Evolutionary conservation across 1,139 yeast genomes (phyloP).

Genomic region (Suhomyces bokatorum): DNA sequence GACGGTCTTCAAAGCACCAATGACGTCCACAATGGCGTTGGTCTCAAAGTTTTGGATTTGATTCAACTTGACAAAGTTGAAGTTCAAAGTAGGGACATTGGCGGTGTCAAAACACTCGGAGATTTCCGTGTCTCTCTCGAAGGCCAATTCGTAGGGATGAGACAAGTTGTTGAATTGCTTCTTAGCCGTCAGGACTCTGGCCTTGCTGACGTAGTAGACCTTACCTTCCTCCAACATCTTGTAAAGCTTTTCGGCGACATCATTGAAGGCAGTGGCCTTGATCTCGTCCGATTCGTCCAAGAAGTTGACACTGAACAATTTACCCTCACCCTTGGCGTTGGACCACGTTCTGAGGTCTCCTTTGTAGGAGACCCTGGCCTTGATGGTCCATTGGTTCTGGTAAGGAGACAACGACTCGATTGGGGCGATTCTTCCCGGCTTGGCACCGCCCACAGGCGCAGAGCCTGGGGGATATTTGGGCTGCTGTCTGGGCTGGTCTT

Average conservation of each 20-base stretch:
- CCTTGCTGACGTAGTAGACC: conserved; percentile 81
- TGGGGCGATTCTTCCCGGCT: conserved; percentile 50
- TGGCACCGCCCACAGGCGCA: conserved; percentile 14
- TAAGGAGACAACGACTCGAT: conserved; percentile 91
- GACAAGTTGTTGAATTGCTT: conserved; percentile 81
- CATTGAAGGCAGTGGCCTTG: conserved; percentile 92
- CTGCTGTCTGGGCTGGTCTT: conserved; percentile 12
- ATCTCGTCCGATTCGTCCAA: conserved; percentile 96
- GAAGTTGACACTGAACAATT: conserved; percentile 82
- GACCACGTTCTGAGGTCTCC: conserved; percentile 89
- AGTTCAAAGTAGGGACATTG: conserved; percentile 77
- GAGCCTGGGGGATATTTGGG: conserved; percentile 20
- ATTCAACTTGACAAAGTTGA: conserved; percentile 71
- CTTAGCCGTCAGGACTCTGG: conserved; percentile 79
- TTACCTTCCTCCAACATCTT: conserved; percentile 83
- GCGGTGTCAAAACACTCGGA: conserved; percentile 66
- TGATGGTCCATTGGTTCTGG: conserved; percentile 87
- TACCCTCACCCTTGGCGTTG: conserved; percentile 85
- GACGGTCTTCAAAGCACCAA: conserved; percentile 81
- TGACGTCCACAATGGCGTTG: conserved; percentile 76
- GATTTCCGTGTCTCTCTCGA: conserved; percentile 78
- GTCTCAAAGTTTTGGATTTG: conserved; percentile 67
- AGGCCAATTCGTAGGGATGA: conserved; percentile 84
- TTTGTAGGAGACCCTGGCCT: conserved; percentile 86
- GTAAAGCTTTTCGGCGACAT: conserved; percentile 75